Base-by-base conservation (phyloP, 176 grass and related monocot genomes). In the Oryza punctata region DNA sequence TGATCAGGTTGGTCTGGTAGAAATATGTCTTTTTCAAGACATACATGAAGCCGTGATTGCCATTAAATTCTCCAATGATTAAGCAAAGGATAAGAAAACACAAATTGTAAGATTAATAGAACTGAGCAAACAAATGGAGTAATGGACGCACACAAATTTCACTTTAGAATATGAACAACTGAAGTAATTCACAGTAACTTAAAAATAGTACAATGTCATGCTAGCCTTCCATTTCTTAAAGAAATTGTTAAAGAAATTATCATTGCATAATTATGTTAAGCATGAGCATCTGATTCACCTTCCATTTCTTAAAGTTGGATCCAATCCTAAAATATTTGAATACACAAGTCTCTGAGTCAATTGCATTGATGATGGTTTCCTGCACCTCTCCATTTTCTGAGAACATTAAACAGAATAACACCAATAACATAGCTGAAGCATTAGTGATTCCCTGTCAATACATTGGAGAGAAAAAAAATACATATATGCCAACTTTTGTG, bases 271-370 rank as follows among this genome's bases (percentile, higher is more conserved):
- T 72, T 43, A 72, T 47, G 15, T 59, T 68, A 73, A 80, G 18
- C n/a, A 76, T 32, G 65, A 79, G 67, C 61, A 77, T 91, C 11
- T 70, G 74, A 32, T 63, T 87, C 46, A 95, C 96, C 96, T 98
- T 91, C 96, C 96, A 87, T 98, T 98, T 89, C 86, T 98, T 82
- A 98, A 79, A 74, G 82, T 74, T 16, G 86, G 16, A 87, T 98
- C 93, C 77, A 98, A 70, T 33, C 96, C 96, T 81, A 98, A 91
- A 77, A 98, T 83, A 90, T 98, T 98, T 7, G 93, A 90, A 82
- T 95, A 93, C 14, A 74, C 81, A 77, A 98, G 93, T 78, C 91
- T 93, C 80, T 98, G 90, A 43, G 85, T 82, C 87, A 98, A 75
- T 38, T 93, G 92, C 57, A 90, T 27, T 2, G 93, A 91, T 80